Evolutionary conservation across 371 early-diverging fungal genomes (phyloP).

Genomic region (Mucor saturninus): DNA sequence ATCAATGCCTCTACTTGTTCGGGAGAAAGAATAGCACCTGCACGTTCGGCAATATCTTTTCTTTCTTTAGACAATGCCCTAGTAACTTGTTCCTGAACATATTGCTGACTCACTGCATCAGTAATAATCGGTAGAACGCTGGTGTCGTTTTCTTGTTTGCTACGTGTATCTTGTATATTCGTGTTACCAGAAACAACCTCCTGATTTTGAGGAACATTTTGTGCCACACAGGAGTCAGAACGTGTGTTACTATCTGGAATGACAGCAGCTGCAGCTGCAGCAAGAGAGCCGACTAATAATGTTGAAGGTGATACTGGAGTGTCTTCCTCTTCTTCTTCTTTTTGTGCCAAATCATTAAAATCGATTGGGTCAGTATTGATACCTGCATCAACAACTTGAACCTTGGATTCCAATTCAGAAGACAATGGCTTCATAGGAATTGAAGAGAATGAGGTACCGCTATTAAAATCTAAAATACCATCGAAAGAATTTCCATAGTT

Average conservation of each 20-base stretch:
- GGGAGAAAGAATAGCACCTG: constrained; percentile 21
- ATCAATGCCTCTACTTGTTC: constrained; percentile 21
- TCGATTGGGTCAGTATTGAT: constrained; percentile 30
- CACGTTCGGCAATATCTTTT: constrained; percentile 16
- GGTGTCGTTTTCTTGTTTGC: neutral
- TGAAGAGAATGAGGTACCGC: constrained; percentile 12
- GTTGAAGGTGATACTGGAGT: neutral
- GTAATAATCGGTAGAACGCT: neutral
- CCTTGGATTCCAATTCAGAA: constrained; percentile 30
- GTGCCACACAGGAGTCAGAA: constrained; percentile 15
- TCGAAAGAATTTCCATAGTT: constrained; percentile 16
- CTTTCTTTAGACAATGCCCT: constrained; percentile 18
- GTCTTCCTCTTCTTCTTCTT: neutral
- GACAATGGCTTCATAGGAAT: constrained; percentile 29
- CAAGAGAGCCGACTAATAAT: neutral
- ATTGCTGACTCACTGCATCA: neutral
- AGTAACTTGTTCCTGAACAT: constrained; percentile 14
- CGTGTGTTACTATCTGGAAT: neutral
- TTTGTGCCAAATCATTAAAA: neutral
- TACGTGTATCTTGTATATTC: neutral
- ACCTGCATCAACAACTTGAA: constrained; percentile 23
- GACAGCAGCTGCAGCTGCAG: neutral
- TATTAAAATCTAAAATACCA: constrained; percentile 1
- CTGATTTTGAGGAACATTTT: neutral
- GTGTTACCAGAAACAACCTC: neutral